A percentile compares a stretch with the other conserved stretches of the same genome.
These are phyloP conservation scores for Clarireedia paspali DNA, from an alignment of 2,329 filamentous ascomycete species.

Conservation along the genomic window DNA sequence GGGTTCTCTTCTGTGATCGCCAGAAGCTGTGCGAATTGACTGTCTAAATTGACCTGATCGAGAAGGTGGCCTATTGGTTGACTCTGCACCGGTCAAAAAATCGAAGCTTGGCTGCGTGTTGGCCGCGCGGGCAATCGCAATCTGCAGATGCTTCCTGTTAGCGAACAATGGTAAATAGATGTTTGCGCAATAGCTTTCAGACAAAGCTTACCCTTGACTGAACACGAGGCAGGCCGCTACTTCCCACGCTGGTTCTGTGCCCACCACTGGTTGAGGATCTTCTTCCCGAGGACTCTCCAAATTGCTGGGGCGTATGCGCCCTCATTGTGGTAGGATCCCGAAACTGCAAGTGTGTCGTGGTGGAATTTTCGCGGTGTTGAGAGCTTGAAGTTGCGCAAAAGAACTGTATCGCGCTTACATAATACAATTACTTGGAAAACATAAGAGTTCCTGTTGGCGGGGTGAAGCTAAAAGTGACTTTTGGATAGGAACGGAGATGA, in stretches of 20 bases:
- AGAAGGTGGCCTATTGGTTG: constrained; percentile 27
- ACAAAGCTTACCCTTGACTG: constrained; percentile 23
- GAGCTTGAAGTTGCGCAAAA: neutral
- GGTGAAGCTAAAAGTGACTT: neutral
- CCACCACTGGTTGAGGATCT: constrained; percentile 21
- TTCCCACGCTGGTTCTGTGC: constrained; percentile 22
- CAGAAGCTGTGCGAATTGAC: constrained; percentile 46
- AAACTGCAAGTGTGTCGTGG: neutral
- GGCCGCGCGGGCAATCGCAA: constrained; percentile 41
- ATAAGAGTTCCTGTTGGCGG: constrained; percentile 14
- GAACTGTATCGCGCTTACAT: neutral
- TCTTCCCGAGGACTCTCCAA: constrained; percentile 18
- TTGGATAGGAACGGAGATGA: too few relatives aligned
- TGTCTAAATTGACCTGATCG: constrained; percentile 19
- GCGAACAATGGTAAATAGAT: neutral
- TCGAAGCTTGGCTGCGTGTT: constrained; percentile 49
- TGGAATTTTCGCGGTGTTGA: constrained; percentile 5
- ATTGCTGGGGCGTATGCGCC: constrained; percentile 24
- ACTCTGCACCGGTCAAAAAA: constrained; percentile 47
- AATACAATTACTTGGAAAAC: constrained; percentile 9
- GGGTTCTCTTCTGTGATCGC: constrained; percentile 47
- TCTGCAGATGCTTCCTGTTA: constrained; percentile 13
- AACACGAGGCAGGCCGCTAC: constrained; percentile 24
- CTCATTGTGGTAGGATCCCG: constrained; percentile 18
- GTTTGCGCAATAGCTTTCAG: neutral